Percentiles rank a stretch among this genome's conserved stretches.
phyloP scores from a whole-genome alignment of 164 flowering plant genomes.

The Vitis labrusca region DNA sequence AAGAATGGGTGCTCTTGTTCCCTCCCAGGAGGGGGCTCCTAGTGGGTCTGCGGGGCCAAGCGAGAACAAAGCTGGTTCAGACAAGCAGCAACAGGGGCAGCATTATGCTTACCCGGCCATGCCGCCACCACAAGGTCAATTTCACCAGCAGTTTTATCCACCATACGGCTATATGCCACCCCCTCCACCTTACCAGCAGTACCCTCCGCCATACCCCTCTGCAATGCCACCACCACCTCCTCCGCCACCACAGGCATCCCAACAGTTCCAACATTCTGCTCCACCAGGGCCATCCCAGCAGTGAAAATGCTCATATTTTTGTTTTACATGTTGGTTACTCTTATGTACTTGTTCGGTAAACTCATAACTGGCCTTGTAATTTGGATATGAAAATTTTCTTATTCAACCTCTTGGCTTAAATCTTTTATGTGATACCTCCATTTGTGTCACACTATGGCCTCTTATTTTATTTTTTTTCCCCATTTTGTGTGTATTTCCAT shows the following conservation, averaged over 20 bases:
- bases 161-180: constrained; percentile 58
- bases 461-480: too few relatives aligned
- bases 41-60: constrained; percentile 38
- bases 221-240: constrained; percentile 29
- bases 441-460: too few relatives aligned
- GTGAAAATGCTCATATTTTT: background rate
- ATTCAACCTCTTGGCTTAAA: too few relatives aligned
- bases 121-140: constrained; percentile 59
- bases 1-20: constrained; percentile 84
- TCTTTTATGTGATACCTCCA: too few relatives aligned
- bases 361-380: too few relatives aligned
- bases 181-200: constrained; percentile 47
- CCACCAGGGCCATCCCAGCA: constrained; percentile 25
- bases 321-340: too few relatives aligned
- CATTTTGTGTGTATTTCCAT: too few relatives aligned
- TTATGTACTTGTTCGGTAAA: too few relatives aligned
- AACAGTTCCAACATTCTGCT: constrained; percentile 33
- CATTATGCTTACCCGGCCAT: constrained; percentile 44
- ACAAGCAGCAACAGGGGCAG: constrained; percentile 42
- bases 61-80: constrained; percentile 47
- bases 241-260: constrained; percentile 17
- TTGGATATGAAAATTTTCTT: too few relatives aligned
- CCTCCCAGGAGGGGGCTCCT: constrained; percentile 65
- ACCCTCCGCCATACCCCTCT: constrained; percentile 37
- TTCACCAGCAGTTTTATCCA: constrained; percentile 50